A percentile compares a stretch with the other conserved stretches of the same genome.
Evolutionary conservation across 202 grass and related monocot species (phyloP).

Genomic region (Dendrocalamus latiflorus): DNA sequence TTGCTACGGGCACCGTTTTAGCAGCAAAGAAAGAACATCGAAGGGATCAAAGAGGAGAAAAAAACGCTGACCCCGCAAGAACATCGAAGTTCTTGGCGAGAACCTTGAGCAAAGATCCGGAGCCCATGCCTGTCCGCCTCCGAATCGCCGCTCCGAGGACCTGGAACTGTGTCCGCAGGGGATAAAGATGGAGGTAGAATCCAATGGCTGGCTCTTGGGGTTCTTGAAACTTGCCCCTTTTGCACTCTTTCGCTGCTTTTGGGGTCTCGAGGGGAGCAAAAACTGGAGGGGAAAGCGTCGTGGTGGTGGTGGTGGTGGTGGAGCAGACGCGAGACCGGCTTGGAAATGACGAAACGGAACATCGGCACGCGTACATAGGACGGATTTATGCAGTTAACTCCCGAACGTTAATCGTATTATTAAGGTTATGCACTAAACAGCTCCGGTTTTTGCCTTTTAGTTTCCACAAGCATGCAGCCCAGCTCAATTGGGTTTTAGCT

Average conservation of each 20-base stretch:
- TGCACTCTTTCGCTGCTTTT: constrained; percentile 27
- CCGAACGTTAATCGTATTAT: too few relatives aligned
- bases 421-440: too few relatives aligned
- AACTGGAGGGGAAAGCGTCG: constrained; percentile 28
- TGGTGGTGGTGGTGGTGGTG: neutral
- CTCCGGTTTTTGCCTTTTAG: too few relatives aligned
- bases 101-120: constrained; percentile 62
- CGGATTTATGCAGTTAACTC: too few relatives aligned
- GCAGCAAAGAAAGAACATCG: neutral
- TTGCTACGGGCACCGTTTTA: neutral
- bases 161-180: neutral
- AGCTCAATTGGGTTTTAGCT: too few relatives aligned
- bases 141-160: neutral
- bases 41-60: neutral
- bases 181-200: neutral
- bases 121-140: constrained; percentile 28
- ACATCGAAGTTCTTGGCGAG: constrained; percentile 56
- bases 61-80: constrained; percentile 42
- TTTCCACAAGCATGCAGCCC: too few relatives aligned
- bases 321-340: too few relatives aligned
- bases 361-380: too few relatives aligned
- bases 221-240: neutral
- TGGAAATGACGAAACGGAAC: too few relatives aligned
- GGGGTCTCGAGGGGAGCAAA: constrained; percentile 33
- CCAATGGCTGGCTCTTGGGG: neutral